These are phyloP conservation scores for Fusarium temperatum DNA, from an alignment of 2,329 filamentous ascomycete species.

Conservation along the genomic window DNA sequence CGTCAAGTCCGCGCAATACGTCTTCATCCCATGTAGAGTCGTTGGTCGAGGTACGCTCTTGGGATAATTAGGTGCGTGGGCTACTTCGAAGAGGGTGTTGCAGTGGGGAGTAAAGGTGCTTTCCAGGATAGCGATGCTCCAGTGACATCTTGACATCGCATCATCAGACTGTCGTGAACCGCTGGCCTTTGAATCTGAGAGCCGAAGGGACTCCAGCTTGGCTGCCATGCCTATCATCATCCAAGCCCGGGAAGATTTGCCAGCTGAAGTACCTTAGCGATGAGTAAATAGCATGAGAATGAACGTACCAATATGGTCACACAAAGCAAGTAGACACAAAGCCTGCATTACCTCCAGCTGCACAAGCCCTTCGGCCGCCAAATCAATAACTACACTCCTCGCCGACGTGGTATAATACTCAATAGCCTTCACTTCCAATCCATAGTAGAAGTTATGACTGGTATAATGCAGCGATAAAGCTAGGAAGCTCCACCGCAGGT, in stretches of 20 bases:
- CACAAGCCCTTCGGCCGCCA: constrained; percentile 15
- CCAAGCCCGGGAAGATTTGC: constrained; percentile 31
- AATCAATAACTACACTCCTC: constrained; percentile 27
- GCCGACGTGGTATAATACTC: constrained; percentile 33
- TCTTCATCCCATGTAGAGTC: constrained; percentile 17
- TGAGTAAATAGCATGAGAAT: too few species aligned
- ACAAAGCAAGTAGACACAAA: constrained; percentile 32
- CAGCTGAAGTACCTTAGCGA: background rate
- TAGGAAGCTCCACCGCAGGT: constrained; percentile 33
- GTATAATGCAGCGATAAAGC: constrained; percentile 21
- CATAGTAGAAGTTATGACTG: constrained; percentile 27
- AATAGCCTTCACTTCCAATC: constrained; percentile 25
- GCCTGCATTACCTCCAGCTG: constrained; percentile 30
- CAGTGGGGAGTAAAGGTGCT: constrained; percentile 25
- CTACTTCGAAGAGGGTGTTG: background rate
- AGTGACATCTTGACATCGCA: constrained; percentile 23
- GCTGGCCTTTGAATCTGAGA: background rate
- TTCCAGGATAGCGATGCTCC: constrained; percentile 31
- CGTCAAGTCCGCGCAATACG: constrained; percentile 32
- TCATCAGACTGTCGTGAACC: background rate
- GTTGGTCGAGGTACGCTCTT: constrained; percentile 21
- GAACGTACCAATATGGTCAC: constrained; percentile 26
- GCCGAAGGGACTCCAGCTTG: constrained; percentile 28
- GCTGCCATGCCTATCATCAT: constrained; percentile 38
- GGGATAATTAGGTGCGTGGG: constrained; percentile 15